Evolutionary conservation across 768 basidiomycete genomes (phyloP).

Genomic region (Boletus rex-veris): DNA sequence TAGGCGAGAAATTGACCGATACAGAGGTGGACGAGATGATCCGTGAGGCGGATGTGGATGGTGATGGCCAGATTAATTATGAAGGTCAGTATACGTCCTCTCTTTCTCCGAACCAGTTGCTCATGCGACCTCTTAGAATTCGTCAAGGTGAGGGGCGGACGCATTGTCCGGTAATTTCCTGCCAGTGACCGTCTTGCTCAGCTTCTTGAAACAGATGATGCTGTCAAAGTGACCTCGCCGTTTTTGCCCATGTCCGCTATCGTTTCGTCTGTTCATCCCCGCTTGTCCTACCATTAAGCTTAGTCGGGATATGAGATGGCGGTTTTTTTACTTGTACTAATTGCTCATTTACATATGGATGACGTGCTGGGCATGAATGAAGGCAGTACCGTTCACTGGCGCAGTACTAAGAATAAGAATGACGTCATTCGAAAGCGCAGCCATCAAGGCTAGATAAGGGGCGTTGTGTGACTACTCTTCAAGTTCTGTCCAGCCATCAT

Average conservation of each 20-base stretch:
- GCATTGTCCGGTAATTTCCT: neutral
- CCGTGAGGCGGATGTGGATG: slow-evolving; percentile 91
- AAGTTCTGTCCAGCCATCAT: slow-evolving; percentile 5
- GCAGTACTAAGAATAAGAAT: neutral
- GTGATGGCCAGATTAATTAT: slow-evolving; percentile 92
- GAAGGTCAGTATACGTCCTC: slow-evolving; percentile 48
- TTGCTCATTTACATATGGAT: slow-evolving; percentile 2
- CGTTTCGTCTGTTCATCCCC: slow-evolving; percentile 1
- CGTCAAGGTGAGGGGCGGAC: slow-evolving; percentile 51
- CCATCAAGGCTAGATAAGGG: slow-evolving; percentile 1
- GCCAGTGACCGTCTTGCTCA: slow-evolving; percentile 3
- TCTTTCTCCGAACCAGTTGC: neutral
- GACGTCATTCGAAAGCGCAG: slow-evolving; percentile 17
- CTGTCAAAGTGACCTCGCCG: slow-evolving; percentile 51
- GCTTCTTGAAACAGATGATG: slow-evolving; percentile 57
- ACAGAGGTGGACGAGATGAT: slow-evolving; percentile 95
- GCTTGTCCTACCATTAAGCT: neutral
- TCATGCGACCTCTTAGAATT: slow-evolving; percentile 50
- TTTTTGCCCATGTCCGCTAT: slow-evolving; percentile 18
- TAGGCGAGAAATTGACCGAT: slow-evolving; percentile 85
- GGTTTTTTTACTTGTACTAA: slow-evolving; percentile 6
- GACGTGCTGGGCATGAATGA: no score
- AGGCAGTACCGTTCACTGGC: neutral
- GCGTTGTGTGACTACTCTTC: neutral
- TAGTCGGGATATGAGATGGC: neutral